These are phyloP conservation scores for Rossbeevera mucosa DNA, from an alignment of 768 basidiomycete species.

Conservation along the genomic window DNA sequence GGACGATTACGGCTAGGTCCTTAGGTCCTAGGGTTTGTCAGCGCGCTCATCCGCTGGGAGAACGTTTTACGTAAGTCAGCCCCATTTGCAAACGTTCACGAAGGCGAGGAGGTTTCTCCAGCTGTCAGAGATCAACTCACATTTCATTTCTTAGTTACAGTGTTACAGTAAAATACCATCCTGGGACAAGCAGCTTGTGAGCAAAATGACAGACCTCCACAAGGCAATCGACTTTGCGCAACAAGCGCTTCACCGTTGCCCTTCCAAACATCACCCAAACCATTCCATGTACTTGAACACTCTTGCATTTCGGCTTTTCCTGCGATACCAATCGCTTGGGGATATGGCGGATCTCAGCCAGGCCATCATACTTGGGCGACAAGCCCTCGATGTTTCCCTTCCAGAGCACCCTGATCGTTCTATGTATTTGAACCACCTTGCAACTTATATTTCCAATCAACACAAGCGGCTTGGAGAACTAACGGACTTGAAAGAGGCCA, in stretches of 20 bases:
- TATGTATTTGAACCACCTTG: background rate
- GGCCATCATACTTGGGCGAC: background rate
- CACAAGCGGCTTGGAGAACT: background rate
- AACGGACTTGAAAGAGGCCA: background rate
- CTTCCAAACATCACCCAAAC: background rate
- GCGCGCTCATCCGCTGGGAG: no score
- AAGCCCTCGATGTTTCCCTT: background rate
- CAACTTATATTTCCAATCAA: background rate
- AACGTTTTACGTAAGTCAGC: no score
- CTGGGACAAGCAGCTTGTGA: background rate
- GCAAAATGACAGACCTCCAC: background rate
- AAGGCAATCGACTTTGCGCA: background rate
- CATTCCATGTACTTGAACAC: background rate
- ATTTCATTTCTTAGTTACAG: no score
- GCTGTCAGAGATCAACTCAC: background rate
- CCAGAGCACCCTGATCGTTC: background rate
- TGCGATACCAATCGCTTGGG: background rate
- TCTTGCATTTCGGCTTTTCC: background rate
- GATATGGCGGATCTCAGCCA: background rate
- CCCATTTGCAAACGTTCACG: no score
- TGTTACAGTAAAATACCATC: no score
- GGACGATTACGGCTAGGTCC: conserved; percentile 34
- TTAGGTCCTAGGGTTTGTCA: no score
- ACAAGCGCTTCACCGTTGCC: background rate
- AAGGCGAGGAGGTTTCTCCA: background rate